These are phyloP conservation scores for Chenopodium quinoa DNA, from an alignment of 148 eudicot species.

Conservation along the genomic window DNA sequence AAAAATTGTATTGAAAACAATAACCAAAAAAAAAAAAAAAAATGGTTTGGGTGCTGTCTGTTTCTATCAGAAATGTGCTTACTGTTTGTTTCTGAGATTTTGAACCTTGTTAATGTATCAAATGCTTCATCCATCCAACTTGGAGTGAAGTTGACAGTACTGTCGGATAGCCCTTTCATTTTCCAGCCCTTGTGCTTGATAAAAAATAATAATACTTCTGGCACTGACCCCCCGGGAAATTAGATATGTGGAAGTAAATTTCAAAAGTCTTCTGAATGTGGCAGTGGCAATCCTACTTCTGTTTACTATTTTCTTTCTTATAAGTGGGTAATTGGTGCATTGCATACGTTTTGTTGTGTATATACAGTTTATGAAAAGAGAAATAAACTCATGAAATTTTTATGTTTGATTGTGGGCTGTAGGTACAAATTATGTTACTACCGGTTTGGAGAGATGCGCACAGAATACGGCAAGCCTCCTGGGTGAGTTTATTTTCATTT, in stretches of 20 bases:
- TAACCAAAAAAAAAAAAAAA: not conserved
- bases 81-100: not conserved
- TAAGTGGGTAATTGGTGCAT: too few relatives aligned
- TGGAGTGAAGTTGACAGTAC: not conserved
- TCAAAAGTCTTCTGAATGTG: not conserved
- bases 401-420: conserved; percentile 29
- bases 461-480: conserved; percentile 92
- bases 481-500: conserved; percentile 57
- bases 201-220: not conserved
- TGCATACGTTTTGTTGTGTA: not conserved
- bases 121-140: not conserved
- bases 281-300: not conserved
- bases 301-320: not conserved
- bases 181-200: not conserved
- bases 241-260: not conserved
- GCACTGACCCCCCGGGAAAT: not conserved
- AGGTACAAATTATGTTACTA: conserved; percentile 96
- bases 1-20: not conserved
- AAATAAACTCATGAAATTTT: conserved; percentile 12
- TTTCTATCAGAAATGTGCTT: not conserved
- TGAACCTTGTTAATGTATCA: not conserved
- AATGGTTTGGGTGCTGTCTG: not conserved
- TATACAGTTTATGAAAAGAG: not conserved
- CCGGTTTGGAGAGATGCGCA: conserved; percentile 94
- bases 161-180: not conserved